Conservation (phyloP, 495 filamentous ascomycete species). For the Tuber borchii region DNA sequence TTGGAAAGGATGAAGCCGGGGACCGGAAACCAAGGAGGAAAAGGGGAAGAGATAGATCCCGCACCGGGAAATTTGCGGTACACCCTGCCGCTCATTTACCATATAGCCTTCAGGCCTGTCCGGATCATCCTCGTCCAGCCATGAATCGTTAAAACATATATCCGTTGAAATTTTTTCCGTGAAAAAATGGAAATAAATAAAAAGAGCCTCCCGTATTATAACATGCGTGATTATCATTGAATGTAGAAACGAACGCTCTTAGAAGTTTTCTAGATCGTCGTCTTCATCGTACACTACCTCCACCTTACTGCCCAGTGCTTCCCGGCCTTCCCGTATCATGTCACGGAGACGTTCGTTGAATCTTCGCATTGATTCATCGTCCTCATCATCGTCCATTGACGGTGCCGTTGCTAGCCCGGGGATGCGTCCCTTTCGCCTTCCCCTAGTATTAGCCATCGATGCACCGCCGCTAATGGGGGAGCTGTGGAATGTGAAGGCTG, state of each 20-base stretch:
- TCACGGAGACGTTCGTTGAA: conserved; percentile 70
- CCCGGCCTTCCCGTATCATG: conserved; percentile 83
- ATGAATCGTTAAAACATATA: conserved; percentile 2
- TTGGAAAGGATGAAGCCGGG: not conserved
- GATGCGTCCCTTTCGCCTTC: conserved; percentile 7
- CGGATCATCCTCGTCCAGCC: not conserved
- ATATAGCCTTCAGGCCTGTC: not conserved
- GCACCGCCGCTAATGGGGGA: conserved; percentile 2
- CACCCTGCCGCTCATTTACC: not conserved
- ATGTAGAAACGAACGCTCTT: not conserved
- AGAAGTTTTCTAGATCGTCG: conserved; percentile 41
- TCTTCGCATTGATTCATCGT: conserved; percentile 67
- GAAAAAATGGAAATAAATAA: not conserved
- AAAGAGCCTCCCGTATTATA: not conserved
- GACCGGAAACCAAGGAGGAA: not conserved
- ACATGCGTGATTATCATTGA: not conserved
- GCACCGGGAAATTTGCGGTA: not conserved
- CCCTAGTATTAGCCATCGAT: conserved; percentile 18
- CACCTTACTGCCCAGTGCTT: conserved; percentile 74
- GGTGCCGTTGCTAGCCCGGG: not conserved
- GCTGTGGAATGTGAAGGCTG: conserved; percentile 28
- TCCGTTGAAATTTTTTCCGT: not conserved
- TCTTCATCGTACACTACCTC: conserved; percentile 53
- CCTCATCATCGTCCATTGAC: conserved; percentile 55
- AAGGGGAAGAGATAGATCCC: not conserved